phyloP scores from a whole-genome alignment of 164 flowering plant species.

The Liriodendron chinense region DNA sequence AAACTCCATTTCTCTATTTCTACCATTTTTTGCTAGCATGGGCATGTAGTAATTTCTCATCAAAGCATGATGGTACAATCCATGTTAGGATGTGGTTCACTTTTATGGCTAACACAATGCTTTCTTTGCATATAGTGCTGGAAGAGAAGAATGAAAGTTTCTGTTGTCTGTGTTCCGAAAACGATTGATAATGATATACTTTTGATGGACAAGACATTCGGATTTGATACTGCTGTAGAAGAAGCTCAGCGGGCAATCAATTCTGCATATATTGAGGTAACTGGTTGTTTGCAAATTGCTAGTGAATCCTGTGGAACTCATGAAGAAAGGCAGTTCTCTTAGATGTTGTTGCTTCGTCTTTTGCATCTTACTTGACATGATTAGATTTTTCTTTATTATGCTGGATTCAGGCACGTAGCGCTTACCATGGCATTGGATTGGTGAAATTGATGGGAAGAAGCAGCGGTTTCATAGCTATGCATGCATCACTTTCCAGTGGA shows the following conservation, averaged over 20 bases:
- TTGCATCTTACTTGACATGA: not conserved
- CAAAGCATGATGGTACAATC: not conserved
- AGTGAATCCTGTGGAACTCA: not conserved
- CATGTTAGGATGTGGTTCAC: not conserved
- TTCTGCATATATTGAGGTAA: conserved; percentile 52
- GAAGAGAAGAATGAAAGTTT: conserved; percentile 40
- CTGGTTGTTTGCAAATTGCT: not conserved
- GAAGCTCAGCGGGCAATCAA: conserved; percentile 52
- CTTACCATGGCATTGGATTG: conserved; percentile 47
- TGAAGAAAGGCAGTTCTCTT: not conserved
- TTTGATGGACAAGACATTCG: conserved; percentile 51
- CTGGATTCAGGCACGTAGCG: conserved; percentile 39
- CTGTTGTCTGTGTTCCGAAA: conserved; percentile 45
- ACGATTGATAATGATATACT: conserved; percentile 51
- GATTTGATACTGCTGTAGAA: conserved; percentile 51
- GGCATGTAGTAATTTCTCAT: not conserved
- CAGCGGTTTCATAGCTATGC: conserved; percentile 53
- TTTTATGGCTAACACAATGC: not conserved
- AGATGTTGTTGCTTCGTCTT: not conserved
- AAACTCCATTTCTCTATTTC: not conserved
- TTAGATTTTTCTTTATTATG: not conserved
- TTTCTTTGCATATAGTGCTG: conserved; percentile 31
- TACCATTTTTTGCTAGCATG: not conserved
- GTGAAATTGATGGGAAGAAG: conserved; percentile 54
- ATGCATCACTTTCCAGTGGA: conserved; percentile 48